Conservation (phyloP, 225 moss, liverwort and hornwort genomes). For the Physcomitrellopsis africana region DNA sequence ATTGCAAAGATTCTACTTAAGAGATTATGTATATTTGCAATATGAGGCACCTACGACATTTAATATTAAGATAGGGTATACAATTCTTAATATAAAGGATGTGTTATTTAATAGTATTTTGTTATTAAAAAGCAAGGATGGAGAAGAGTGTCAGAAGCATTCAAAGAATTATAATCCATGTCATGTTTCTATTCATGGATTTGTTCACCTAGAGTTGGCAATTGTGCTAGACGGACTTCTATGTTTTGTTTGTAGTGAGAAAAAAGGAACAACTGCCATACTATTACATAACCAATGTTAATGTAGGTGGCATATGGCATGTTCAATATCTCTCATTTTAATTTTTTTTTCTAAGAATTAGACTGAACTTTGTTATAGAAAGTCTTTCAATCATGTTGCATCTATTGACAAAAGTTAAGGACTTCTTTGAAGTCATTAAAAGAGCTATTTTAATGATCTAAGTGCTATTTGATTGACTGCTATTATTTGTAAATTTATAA, state of each 20-base stretch:
- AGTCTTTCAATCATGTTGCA: no score
- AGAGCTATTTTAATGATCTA: no score
- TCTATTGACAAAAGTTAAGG: no score
- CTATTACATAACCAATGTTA: no score
- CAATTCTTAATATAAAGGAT: conserved; percentile 2
- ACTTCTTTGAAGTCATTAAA: no score
- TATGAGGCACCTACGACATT: neutral
- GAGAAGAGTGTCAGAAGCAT: neutral
- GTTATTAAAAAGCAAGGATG: conserved; percentile 7
- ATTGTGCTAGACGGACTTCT: neutral
- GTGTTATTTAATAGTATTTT: neutral
- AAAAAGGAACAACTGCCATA: no score
- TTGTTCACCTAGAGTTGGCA: neutral
- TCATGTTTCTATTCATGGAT: conserved; percentile 3
- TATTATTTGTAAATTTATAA: no score
- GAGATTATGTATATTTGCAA: neutral
- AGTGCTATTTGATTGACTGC: no score
- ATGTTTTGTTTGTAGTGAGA: neutral
- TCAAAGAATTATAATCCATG: neutral
- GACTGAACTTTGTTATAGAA: no score
- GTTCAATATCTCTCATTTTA: no score
- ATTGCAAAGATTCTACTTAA: neutral
- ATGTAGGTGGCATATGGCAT: no score
- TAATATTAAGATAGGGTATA: neutral
- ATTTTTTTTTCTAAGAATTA: no score